Percentiles rank a stretch among this genome's conserved stretches.
phyloP scores from a whole-genome alignment of 805 yeast genomes.

The Wickerhamomyces alni region DNA sequence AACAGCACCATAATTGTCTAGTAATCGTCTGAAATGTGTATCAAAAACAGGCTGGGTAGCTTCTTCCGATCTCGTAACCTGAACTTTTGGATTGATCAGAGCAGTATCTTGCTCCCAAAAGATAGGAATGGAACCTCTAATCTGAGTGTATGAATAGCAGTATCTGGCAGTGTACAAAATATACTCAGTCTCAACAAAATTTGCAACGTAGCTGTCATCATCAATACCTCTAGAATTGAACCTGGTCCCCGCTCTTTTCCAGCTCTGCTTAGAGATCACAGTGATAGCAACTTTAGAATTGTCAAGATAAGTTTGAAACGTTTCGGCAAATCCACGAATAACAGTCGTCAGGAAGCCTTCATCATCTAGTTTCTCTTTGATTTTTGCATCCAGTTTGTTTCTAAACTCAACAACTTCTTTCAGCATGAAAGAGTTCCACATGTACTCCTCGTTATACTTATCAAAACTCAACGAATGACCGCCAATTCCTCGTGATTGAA shows the following conservation, averaged over 20 bases:
- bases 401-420: slow-evolving; percentile 72
- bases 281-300: slow-evolving; percentile 48
- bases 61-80: slow-evolving; percentile 80
- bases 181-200: slow-evolving; percentile 90
- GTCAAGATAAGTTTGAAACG: slow-evolving; percentile 40
- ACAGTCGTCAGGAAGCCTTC: slow-evolving; percentile 85
- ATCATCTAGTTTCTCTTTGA: slow-evolving; percentile 57
- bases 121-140: slow-evolving; percentile 94
- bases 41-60: slow-evolving; percentile 91
- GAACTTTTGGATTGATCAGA: slow-evolving; percentile 83
- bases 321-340: slow-evolving; percentile 92
- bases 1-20: slow-evolving; percentile 76
- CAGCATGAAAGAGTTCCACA: slow-evolving; percentile 97
- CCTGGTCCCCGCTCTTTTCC: slow-evolving; percentile 96
- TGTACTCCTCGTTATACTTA: slow-evolving; percentile 74
- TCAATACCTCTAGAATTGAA: slow-evolving; percentile 93
- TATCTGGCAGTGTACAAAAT: slow-evolving; percentile 50
- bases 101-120: slow-evolving; percentile 98
- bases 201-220: slow-evolving; percentile 92
- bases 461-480: slow-evolving; percentile 42
- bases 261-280: slow-evolving; percentile 88
- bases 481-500: slow-evolving; percentile 68
- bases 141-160: slow-evolving; percentile 74
- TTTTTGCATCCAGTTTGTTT: slow-evolving; percentile 55
- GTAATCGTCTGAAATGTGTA: slow-evolving; percentile 66